A percentile compares a stretch with the other conserved stretches of the same genome.
These are phyloP conservation scores for Ogataea zsoltii DNA, from an alignment of 805 yeast genomes.

Conservation along the genomic window DNA sequence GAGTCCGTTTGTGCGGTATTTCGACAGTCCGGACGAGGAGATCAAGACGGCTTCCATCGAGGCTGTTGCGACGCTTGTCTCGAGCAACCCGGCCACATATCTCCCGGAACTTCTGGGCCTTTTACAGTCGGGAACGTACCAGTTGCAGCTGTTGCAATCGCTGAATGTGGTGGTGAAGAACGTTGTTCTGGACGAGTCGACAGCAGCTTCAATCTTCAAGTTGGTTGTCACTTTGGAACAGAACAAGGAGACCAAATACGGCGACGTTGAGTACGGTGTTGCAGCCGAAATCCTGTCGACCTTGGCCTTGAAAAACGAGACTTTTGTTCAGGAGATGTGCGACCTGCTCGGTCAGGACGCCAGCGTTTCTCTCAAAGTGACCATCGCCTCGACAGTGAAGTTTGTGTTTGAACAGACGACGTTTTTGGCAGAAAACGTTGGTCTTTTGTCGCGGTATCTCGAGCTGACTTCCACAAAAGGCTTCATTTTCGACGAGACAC, in stretches of 20 bases:
- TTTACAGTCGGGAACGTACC: constrained; percentile 8
- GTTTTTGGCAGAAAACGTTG: constrained; percentile 11
- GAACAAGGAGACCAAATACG: constrained; percentile 4
- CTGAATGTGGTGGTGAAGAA: constrained; percentile 13
- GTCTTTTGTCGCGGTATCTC: constrained; percentile 22
- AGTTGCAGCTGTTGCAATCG: constrained; percentile 11
- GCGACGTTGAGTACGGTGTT: constrained; percentile 20
- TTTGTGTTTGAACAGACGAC: constrained; percentile 21
- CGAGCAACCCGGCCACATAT: constrained; percentile 39
- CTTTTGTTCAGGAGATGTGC: constrained; percentile 16
- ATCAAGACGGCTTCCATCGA: constrained; percentile 50
- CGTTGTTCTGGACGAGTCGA: constrained; percentile 7
- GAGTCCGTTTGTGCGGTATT: constrained; percentile 38
- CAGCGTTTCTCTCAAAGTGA: constrained; percentile 19
- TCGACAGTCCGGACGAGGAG: constrained; percentile 32
- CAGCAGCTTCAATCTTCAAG: constrained; percentile 12
- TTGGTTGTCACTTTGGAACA: constrained; percentile 10
- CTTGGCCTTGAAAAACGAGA: constrained; percentile 19
- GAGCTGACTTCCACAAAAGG: constrained; percentile 26
- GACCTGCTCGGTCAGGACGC: constrained; percentile 15
- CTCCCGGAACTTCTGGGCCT: constrained; percentile 39
- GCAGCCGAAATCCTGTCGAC: constrained; percentile 29
- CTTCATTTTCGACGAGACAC: constrained; percentile 37
- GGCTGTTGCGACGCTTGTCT: constrained; percentile 51
- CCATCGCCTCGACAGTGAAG: constrained; percentile 33